Percentiles rank a stretch among this genome's conserved stretches.
Evolutionary conservation across 768 basidiomycete genomes (phyloP).

Genomic region (Mycena maculata): DNA sequence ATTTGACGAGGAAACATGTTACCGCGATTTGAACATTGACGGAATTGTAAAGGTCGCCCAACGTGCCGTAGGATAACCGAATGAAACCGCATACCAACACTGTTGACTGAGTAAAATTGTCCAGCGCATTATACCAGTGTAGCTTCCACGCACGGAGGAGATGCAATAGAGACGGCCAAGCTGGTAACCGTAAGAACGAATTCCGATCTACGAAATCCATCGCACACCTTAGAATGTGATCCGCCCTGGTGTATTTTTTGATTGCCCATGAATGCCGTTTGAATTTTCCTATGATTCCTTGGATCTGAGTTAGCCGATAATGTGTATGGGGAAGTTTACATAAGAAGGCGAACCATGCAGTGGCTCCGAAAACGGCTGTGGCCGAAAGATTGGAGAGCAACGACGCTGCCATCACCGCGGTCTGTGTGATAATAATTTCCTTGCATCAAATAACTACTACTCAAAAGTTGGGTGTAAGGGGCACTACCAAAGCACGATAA

Average conservation of each 20-base stretch:
- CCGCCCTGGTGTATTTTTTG: neutral
- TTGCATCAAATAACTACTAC: neutral
- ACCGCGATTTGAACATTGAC: slow-evolving; percentile 20
- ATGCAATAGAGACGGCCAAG: slow-evolving; percentile 19
- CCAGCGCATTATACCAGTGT: too few species aligned
- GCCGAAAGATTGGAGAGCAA: slow-evolving; percentile 31
- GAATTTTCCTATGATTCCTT: slow-evolving; percentile 5
- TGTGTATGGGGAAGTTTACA: neutral
- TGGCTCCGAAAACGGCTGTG: slow-evolving; percentile 24
- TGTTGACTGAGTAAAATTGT: neutral
- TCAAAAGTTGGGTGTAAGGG: neutral
- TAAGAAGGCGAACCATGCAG: slow-evolving; percentile 22
- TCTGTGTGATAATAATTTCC: slow-evolving; percentile 30
- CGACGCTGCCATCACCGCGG: slow-evolving; percentile 18
- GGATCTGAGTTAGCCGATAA: neutral
- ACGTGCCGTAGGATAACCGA: neutral
- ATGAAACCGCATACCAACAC: slow-evolving; percentile 2
- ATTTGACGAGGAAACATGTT: too few species aligned
- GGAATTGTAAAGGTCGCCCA: slow-evolving; percentile 10
- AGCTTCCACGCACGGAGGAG: neutral
- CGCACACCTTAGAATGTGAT: slow-evolving; percentile 2
- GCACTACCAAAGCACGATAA: neutral
- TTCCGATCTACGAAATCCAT: too few species aligned
- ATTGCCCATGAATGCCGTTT: neutral
- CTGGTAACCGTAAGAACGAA: too few species aligned